Percentiles rank a stretch among this genome's conserved stretches.
These are phyloP conservation scores for Scutellaria minor DNA, from an alignment of 257 asterid genomes.

Conservation along the genomic window DNA sequence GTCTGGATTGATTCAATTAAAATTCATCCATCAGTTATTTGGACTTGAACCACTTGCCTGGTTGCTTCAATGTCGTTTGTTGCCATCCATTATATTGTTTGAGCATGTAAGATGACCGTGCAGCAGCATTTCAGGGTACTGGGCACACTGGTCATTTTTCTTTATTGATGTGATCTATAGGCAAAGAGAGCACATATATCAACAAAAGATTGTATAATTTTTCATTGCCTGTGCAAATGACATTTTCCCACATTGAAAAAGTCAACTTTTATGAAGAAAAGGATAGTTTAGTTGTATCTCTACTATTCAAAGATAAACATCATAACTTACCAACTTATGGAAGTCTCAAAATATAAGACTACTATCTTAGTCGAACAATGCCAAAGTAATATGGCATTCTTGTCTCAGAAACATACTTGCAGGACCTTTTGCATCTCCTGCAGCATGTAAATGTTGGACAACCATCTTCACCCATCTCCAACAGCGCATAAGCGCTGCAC, in stretches of 20 bases:
- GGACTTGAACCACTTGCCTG: constrained; percentile 25
- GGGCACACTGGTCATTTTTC: background rate
- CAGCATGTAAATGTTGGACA: background rate
- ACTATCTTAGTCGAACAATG: constrained; percentile 17
- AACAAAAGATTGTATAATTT: background rate
- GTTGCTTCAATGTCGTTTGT: background rate
- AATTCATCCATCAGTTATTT: constrained; percentile 7
- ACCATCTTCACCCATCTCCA: constrained; percentile 18
- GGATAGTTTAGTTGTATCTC: constrained; percentile 7
- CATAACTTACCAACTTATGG: constrained; percentile 19
- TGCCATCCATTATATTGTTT: constrained; percentile 18
- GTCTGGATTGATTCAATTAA: constrained; percentile 7
- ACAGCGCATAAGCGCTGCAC: constrained; percentile 12
- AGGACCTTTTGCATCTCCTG: background rate
- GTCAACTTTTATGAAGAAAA: background rate
- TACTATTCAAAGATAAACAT: background rate
- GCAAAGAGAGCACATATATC: background rate
- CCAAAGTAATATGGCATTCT: constrained; percentile 5
- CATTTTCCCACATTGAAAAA: background rate
- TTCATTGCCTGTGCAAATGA: constrained; percentile 2
- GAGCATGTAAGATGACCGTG: constrained; percentile 15
- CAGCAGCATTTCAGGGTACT: constrained; percentile 6
- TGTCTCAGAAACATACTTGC: background rate
- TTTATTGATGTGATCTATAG: constrained; percentile 28
- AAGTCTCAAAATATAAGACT: background rate